Conservation (phyloP, 202 grass and related monocot species). For the Carex sylvatica region DNA sequence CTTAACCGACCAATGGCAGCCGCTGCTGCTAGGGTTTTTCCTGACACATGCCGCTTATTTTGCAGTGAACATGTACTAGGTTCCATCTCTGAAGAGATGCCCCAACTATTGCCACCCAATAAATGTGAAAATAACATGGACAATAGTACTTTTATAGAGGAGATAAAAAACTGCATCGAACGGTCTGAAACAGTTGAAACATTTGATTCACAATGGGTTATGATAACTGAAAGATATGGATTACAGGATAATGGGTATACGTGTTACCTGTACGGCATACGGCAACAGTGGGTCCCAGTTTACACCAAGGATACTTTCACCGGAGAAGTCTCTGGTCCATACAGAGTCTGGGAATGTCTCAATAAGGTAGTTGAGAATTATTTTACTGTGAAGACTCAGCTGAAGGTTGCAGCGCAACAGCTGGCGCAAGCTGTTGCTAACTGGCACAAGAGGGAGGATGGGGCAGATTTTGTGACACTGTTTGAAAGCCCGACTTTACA, state of each 20-base stretch:
- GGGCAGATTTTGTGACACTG: conserved; percentile 68
- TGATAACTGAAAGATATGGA: conserved; percentile 47
- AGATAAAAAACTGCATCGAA: conserved; percentile 68
- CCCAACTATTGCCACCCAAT: conserved; percentile 39
- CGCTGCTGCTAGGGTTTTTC: conserved; percentile 64
- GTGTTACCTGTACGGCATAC: conserved; percentile 69
- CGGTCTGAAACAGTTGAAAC: conserved; percentile 51
- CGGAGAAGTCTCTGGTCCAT: conserved; percentile 41
- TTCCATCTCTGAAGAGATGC: conserved; percentile 55
- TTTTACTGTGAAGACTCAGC: conserved; percentile 60
- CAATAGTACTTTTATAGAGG: conserved; percentile 40
- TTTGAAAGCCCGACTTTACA: conserved; percentile 54
- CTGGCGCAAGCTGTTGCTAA: conserved; percentile 51
- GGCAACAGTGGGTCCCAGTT: conserved; percentile 61
- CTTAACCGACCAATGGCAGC: conserved; percentile 52
- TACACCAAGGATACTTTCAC: conserved; percentile 65
- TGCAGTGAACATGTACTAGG: conserved; percentile 71
- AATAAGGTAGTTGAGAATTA: conserved; percentile 65
- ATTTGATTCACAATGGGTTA: conserved; percentile 78
- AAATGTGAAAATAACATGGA: conserved; percentile 24
- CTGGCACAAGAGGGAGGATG: conserved; percentile 55
- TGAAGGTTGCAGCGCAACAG: conserved; percentile 53
- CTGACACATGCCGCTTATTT: conserved; percentile 60
- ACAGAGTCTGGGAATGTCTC: conserved; percentile 49
- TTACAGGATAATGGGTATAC: conserved; percentile 63